Conservation (phyloP, 805 yeast genomes). For the Starmera caribaea region DNA sequence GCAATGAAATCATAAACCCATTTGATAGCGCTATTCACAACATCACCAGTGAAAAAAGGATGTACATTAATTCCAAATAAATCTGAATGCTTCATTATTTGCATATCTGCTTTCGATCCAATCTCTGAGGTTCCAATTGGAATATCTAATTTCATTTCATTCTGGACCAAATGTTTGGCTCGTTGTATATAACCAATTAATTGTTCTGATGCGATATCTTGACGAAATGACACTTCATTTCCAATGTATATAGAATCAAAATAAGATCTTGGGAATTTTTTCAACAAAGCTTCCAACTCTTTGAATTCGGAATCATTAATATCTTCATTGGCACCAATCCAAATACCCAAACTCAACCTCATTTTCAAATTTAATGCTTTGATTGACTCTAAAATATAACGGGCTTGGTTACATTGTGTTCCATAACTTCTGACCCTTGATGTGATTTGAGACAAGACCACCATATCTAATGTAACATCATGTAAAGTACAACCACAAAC, state of each 20-base stretch:
- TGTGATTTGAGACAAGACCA: constrained; percentile 48
- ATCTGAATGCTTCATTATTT: constrained; percentile 36
- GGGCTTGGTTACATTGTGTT: constrained; percentile 51
- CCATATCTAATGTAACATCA: constrained; percentile 47
- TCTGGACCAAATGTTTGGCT: constrained; percentile 27
- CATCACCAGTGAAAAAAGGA: constrained; percentile 58
- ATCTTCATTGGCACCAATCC: constrained; percentile 41
- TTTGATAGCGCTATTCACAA: constrained; percentile 33
- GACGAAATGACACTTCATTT: constrained; percentile 50
- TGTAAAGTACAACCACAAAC: constrained; percentile 38
- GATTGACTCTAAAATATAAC: constrained; percentile 43
- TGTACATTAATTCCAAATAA: constrained; percentile 54
- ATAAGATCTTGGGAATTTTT: constrained; percentile 31
- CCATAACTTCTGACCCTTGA: constrained; percentile 49
- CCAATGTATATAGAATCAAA: constrained; percentile 51
- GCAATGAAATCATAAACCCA: constrained; percentile 45
- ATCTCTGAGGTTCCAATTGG: constrained; percentile 59
- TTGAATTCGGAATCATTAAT: constrained; percentile 37
- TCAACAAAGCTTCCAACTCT: constrained; percentile 32
- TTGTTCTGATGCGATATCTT: constrained; percentile 30
- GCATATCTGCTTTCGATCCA: constrained; percentile 34
- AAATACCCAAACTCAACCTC: constrained; percentile 51
- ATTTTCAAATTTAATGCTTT: constrained; percentile 38
- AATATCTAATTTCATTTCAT: constrained; percentile 25
- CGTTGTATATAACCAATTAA: constrained; percentile 33